Percentiles rank a stretch among this genome's conserved stretches.
These are phyloP conservation scores for Agaricus subrufescens DNA, from an alignment of 768 basidiomycete genomes.

Conservation along the genomic window DNA sequence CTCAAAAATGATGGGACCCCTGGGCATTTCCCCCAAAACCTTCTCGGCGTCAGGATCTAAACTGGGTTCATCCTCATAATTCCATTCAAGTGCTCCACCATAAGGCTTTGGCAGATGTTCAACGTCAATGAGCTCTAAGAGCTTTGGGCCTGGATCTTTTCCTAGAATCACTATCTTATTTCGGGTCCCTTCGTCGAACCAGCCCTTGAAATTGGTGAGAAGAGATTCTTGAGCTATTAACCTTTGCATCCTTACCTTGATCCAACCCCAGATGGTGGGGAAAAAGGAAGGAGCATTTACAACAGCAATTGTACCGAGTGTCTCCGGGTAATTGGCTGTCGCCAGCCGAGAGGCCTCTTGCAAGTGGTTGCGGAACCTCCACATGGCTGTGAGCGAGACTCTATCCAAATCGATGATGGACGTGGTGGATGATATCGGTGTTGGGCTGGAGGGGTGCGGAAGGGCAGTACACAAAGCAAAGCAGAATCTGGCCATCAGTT, in stretches of 20 bases:
- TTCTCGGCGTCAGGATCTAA: conserved; percentile 52
- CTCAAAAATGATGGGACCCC: conserved; percentile 48
- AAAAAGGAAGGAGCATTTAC: conserved; percentile 85
- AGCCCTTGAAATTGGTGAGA: conserved; percentile 35
- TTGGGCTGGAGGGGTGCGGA: conserved; percentile 44
- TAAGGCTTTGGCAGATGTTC: conserved; percentile 60
- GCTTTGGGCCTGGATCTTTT: conserved; percentile 46
- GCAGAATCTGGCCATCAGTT: conserved; percentile 60
- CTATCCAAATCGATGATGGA: conserved; percentile 71
- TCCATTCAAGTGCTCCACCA: conserved; percentile 73
- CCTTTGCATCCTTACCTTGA: conserved; percentile 45
- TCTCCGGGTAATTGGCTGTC: conserved; percentile 81
- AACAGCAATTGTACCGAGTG: conserved; percentile 58
- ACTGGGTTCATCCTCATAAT: conserved; percentile 59
- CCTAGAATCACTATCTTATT: conserved; percentile 75
- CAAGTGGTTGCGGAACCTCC: conserved; percentile 66
- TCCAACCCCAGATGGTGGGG: conserved; percentile 79
- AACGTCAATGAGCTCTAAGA: conserved; percentile 43
- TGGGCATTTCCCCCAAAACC: conserved; percentile 47
- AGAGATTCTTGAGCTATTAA: neutral
- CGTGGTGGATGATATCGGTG: conserved; percentile 55
- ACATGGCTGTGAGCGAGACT: conserved; percentile 60
- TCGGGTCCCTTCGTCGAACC: conserved; percentile 78
- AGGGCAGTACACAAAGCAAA: conserved; percentile 60
- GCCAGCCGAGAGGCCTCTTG: conserved; percentile 72